Conservation (phyloP, 176 grass and related monocot genomes). For the Oryza brachyantha region DNA sequence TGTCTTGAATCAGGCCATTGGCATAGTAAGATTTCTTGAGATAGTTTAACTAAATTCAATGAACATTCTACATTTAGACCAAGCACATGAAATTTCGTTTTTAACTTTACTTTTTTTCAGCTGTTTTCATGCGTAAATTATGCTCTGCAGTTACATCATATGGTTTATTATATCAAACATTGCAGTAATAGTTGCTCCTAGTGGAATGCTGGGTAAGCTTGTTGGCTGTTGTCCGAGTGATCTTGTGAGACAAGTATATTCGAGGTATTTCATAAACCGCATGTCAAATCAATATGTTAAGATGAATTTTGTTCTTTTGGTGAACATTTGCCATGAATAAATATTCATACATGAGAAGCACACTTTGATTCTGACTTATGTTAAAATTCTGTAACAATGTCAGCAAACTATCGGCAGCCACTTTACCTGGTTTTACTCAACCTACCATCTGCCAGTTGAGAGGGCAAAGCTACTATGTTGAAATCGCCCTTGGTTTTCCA, state of each 20-base stretch:
- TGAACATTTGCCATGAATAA: neutral
- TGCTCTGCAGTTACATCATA: constrained; percentile 18
- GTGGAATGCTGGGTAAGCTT: constrained; percentile 96
- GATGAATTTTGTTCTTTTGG: neutral
- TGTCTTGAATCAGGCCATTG: neutral
- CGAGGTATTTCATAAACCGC: constrained; percentile 53
- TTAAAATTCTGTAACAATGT: constrained; percentile 46
- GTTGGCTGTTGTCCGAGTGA: constrained; percentile 94
- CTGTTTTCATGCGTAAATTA: constrained; percentile 11
- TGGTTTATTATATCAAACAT: constrained; percentile 35
- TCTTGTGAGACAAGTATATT: constrained; percentile 94
- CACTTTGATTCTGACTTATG: constrained; percentile 6
- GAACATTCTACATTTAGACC: neutral
- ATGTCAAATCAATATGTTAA: constrained; percentile 9
- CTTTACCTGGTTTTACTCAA: constrained; percentile 68
- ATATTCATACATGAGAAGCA: neutral
- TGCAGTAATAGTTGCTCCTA: constrained; percentile 98
- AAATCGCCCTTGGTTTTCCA: constrained; percentile 86
- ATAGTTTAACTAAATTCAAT: neutral
- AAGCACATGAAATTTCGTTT: neutral
- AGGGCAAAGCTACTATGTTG: constrained; percentile 95
- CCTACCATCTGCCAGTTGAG: constrained; percentile 68
- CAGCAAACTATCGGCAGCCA: constrained; percentile 72
- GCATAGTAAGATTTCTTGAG: constrained; percentile 12
- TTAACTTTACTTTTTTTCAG: constrained; percentile 20